Evolutionary conservation across 371 early-diverging fungal species (phyloP).

Genomic region (Saksenaea oblongispora): DNA sequence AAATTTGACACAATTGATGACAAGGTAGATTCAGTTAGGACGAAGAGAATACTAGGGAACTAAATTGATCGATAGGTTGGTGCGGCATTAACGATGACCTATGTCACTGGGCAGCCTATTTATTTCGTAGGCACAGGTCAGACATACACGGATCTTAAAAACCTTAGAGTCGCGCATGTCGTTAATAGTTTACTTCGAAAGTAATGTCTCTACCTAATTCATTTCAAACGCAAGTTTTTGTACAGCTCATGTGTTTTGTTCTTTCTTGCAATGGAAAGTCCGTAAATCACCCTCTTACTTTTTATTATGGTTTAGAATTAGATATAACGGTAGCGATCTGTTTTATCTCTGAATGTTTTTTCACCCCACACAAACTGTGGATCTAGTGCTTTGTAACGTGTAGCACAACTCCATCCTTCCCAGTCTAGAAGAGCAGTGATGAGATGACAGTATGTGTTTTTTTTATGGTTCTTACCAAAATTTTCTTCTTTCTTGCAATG

Average conservation of each 20-base stretch:
- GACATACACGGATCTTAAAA: conserved; percentile 96
- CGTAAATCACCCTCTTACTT: no score
- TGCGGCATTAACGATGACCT: conserved; percentile 97
- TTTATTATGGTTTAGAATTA: not conserved
- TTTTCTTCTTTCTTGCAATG: conserved; percentile 49
- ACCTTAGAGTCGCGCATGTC: conserved; percentile 84
- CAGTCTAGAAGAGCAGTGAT: conserved; percentile 25
- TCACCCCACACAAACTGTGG: conserved; percentile 34
- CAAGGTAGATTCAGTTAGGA: conserved; percentile 63
- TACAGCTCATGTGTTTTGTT: not conserved
- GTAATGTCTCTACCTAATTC: conserved; percentile 22
- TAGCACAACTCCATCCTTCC: conserved; percentile 42
- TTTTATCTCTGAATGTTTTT: conserved; percentile 23
- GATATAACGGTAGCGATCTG: conserved; percentile 25
- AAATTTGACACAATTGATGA: conserved; percentile 99
- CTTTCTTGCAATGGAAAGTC: no score
- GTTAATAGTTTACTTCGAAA: conserved; percentile 79
- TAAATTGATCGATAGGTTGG: conserved; percentile 63
- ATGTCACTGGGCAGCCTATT: conserved; percentile 96
- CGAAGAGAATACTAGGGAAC: not conserved
- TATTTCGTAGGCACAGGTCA: conserved; percentile 99
- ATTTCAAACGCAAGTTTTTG: not conserved
- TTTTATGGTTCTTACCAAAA: conserved; percentile 37
- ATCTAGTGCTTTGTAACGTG: conserved; percentile 25
- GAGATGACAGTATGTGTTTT: not conserved